Base-by-base conservation (phyloP, 306 rosid species). In the Pyrus betulifolia region DNA sequence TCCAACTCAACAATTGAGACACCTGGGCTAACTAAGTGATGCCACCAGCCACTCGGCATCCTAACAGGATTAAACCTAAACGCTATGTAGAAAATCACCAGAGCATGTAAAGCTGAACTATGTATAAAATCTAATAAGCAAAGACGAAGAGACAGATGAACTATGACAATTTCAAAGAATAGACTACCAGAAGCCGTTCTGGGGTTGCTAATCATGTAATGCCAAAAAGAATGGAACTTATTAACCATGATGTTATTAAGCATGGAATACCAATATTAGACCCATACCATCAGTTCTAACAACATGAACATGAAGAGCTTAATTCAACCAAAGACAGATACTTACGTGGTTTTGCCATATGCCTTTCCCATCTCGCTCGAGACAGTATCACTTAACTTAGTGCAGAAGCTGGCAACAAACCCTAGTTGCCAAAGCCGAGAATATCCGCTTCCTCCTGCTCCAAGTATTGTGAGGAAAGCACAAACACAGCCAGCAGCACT, bases 341-440 rank as follows among this genome's bases (percentile, higher is more conserved):
- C 93, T 92, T 83, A 96, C 98, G 98, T 92, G 75, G 88, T 89
- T 84, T 88, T 89, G 30, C 98, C 98, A 80, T 88, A 96, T 57
- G 98, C 99, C 84, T 96, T 96, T 72, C 99, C 99, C 23, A 96
- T 91, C 85, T 96, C 98, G 74, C 99, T 96, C n/a, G 99, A 89
- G 78, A 92, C 93, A 14, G 99, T 96, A 79, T 96, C 99, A 59
- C 90, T 91, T 90, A 92, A 80, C 88, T 96, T 96, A n/a, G 98
- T 92, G 72, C 97, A 96, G 78, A 96, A 96, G 82, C 99, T 92
- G 76, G 99, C 93, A 78, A 91, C 96, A 81, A 96, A 96, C 12
- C 98, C 99, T 28, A 96, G 93, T 57, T 80, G 88, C 97, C 97
- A 96, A 42, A 96, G 89, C 80, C 69, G 88, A 33, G 84, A 59